Evolutionary conservation across 192 early-diverging fungal species (phyloP), one percentile per base, ranked within the genome.

Genomic region (Backusella circina): DNA sequence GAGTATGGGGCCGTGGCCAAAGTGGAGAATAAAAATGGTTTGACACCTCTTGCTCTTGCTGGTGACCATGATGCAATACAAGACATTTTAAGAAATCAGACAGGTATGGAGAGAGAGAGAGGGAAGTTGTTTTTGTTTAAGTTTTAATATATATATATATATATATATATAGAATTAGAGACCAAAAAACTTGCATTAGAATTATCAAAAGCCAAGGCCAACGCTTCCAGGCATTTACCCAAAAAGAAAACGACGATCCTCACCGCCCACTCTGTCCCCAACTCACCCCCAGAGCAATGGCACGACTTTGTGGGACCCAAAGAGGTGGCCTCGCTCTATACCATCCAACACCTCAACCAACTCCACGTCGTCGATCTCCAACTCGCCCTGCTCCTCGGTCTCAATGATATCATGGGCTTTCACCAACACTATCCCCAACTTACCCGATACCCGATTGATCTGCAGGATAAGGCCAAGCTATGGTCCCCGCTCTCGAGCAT

Each of bases 321-420:
- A 75, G 82, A 54, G 75, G 77, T 57, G 65, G 69, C 89, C 28
- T 90, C 90, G 10, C 78, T 93, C 37, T 93, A 91, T 67, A 93
- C 91, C n/a, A 88, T 93, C 26, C 90, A 91, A 61, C 80, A 28
- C 1, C 26, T 91, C 35, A 61, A 9, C 28, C 10, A 44, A 37
- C 90, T 87, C 28, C 91, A 83, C 86, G 91, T 91, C 1, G 87
- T 91, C 10, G 90, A 93, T 77, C 76, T 90, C 26, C 91, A 93
- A 67, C 84, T 93, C 10, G 84, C 89, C 16, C 64, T 91, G 8
- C 76, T 93, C 28, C 72, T 93, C 28, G 87, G 89, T 0, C 78
- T 91, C 28, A 50, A 83, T n/a, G 44, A 47, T 0, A 79, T 82
- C 1, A 74, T 80, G n/a, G 77, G 80, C 23, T 80, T 93, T n/a